Evolutionary conservation across 768 basidiomycete genomes (phyloP), one percentile per base, ranked within the genome.

Genomic region (Russula virescens): DNA sequence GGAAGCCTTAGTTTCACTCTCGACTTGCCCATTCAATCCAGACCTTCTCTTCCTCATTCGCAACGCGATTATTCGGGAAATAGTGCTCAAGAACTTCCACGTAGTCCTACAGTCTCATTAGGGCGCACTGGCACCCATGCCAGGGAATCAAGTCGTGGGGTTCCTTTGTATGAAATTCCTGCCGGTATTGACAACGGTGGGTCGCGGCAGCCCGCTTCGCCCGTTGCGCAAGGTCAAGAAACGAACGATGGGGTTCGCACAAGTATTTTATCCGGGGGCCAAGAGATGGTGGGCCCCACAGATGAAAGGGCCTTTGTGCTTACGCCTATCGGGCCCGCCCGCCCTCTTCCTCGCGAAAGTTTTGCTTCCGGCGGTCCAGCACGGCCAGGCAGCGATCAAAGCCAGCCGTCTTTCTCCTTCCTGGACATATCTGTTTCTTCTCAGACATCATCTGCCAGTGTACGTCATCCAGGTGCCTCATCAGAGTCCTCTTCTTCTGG

Each of bases 1-100:
- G 63, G 55, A 38, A 65, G 64, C 50, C 25, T 66, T 25, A 68
- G 67, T 57, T 68, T 68, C 58, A 68, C 67, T 6, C 67, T 68
- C 46, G 64, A 66, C 21, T 47, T 68, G 14, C 67, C 67, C 3
- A 66, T 68, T 35, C 67, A 68, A 55, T 58, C 60, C 25, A 61
- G 64, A 8, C 46, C 43, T 13, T 66, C 67, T 2, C 64, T 54
- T 25, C 49, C 59, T 42, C n/a, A 49, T 25, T 65, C 65, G 5
- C 66, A 45, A 8, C 63, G 63, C 23, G 55, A 58, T 23, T 61
- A 62, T 47, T 67, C 66, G 1, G 64, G 62, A n/a, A 58, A 63
- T 25, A 65, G 67, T 47, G 58, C 38, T 18, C 67, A 68, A 55
- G 61, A 63, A 43, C 61, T 68, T 26, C 67, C 67, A 5, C 67